Evolutionary conservation across 768 basidiomycete species (phyloP).

Genomic region (Phanerochaete sordida): DNA sequence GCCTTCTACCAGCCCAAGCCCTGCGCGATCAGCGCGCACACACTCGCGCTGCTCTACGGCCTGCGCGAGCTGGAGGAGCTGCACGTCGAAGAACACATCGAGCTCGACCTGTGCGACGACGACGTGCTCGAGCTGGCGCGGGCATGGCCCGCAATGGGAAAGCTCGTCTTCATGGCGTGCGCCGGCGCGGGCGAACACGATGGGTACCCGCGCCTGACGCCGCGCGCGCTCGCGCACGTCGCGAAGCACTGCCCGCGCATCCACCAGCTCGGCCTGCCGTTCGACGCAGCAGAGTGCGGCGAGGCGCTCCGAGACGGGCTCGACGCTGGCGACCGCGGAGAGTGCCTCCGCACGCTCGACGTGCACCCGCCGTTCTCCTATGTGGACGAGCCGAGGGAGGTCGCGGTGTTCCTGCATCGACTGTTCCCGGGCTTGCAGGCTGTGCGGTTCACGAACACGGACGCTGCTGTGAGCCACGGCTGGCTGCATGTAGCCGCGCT

Average conservation of each 20-base stretch:
- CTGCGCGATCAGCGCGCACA: neutral
- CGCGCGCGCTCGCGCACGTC: neutral
- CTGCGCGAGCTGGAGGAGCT: neutral
- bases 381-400: neutral
- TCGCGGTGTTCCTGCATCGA: neutral
- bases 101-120: constrained; percentile 2
- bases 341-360: neutral
- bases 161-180: neutral
- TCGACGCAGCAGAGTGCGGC: neutral
- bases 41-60: neutral
- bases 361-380: neutral
- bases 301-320: neutral
- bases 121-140: neutral
- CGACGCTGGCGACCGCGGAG: neutral
- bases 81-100: neutral
- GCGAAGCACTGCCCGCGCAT: neutral
- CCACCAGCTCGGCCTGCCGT: neutral
- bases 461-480: neutral
- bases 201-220: neutral
- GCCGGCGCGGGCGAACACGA: neutral
- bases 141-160: neutral
- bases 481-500: neutral
- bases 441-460: neutral
- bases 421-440: neutral
- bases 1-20: neutral